Evolutionary conservation across 2,329 filamentous ascomycete genomes (phyloP).

Genomic region (Colletotrichum sp.): DNA sequence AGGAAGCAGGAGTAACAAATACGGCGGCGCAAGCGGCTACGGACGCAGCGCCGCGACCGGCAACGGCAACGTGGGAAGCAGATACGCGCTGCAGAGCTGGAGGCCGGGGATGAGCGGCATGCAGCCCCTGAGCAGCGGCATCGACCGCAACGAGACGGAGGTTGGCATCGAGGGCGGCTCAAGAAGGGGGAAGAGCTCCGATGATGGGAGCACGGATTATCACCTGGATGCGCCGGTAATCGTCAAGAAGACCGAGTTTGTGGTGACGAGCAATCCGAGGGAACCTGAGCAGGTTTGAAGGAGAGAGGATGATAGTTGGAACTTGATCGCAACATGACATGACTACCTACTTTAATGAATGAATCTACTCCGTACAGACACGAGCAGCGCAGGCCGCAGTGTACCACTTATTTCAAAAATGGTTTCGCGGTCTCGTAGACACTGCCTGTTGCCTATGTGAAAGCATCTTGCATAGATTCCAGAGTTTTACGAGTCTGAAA

Average conservation of each 20-base stretch:
- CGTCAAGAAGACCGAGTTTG: constrained; percentile 19
- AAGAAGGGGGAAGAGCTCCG: neutral
- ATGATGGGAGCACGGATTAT: constrained; percentile 13
- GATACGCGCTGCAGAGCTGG: constrained; percentile 33
- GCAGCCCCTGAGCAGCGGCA: constrained; percentile 22
- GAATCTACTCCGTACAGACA: neutral
- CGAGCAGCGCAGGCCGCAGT: neutral
- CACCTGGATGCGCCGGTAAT: neutral
- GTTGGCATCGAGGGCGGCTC: neutral
- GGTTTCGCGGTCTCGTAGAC: neutral
- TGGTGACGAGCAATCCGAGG: constrained; percentile 11
- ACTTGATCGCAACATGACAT: neutral
- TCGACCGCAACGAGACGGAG: constrained; percentile 3
- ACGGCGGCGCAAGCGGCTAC: constrained; percentile 23
- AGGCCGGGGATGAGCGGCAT: constrained; percentile 25
- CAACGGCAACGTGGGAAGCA: constrained; percentile 1
- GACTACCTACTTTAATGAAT: neutral
- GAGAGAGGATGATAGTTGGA: neutral
- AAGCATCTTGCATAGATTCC: neutral
- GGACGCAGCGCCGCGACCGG: neutral
- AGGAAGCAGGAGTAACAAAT: constrained; percentile 12
- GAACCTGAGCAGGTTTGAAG: neutral
- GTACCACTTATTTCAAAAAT: neutral
- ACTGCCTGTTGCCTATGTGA: neutral
- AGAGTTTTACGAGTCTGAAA: neutral